Evolutionary conservation across 441 rosid species (phyloP).

Genomic region (Corymbia calophylla): DNA sequence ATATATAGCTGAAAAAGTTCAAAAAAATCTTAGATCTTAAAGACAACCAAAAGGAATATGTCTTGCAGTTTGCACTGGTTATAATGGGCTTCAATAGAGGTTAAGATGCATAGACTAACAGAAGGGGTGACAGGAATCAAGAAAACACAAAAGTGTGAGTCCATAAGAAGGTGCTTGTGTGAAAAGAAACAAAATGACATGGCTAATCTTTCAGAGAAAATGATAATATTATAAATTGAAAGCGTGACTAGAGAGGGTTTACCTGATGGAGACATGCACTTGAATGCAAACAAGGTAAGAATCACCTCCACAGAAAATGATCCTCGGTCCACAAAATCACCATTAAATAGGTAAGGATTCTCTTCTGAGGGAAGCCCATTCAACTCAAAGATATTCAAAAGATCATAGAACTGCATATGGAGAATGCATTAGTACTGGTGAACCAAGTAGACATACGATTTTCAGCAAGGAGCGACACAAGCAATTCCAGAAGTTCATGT

Average conservation of each 20-base stretch:
- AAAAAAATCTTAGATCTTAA: background rate
- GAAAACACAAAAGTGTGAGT: background rate
- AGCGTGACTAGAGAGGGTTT: background rate
- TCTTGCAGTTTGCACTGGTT: background rate
- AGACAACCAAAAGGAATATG: background rate
- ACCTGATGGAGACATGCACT: slow-evolving; percentile 96
- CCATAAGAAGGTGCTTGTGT: background rate
- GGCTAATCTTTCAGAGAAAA: background rate
- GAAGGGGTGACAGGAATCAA: background rate
- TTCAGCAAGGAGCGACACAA: background rate
- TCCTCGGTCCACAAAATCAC: slow-evolving; percentile 98
- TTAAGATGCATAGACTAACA: background rate
- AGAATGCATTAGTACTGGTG: background rate
- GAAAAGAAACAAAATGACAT: background rate
- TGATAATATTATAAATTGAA: background rate
- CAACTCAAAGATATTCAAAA: slow-evolving; percentile 86
- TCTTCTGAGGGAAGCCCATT: slow-evolving; percentile 97
- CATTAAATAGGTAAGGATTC: slow-evolving; percentile 93
- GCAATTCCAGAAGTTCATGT: background rate
- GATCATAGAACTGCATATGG: slow-evolving; percentile 86
- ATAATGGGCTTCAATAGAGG: background rate
- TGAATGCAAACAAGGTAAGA: slow-evolving; percentile 90
- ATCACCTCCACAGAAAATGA: slow-evolving; percentile 95
- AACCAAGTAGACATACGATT: background rate
- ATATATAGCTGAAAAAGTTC: slow-evolving; percentile 58